Conservation (phyloP, 1,284 basidiomycete genomes). For the Fomitopsis pinicola region DNA sequence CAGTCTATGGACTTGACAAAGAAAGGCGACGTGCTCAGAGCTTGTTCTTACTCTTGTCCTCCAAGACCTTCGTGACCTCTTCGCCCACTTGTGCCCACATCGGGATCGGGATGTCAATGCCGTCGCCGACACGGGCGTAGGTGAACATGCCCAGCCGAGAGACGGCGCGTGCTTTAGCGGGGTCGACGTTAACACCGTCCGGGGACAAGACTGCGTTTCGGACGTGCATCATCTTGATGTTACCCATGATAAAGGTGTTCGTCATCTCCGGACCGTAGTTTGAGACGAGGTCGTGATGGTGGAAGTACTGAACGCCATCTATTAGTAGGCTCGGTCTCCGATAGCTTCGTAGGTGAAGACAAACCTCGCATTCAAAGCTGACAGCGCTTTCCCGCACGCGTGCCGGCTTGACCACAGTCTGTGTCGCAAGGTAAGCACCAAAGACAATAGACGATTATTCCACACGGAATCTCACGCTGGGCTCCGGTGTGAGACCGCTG, state of each 20-base stretch:
- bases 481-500: constrained; percentile 58
- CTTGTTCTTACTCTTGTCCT: constrained; percentile 9
- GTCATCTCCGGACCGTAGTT: constrained; percentile 23
- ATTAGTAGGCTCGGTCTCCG: not conserved
- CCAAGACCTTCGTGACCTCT: constrained; percentile 3
- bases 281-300: constrained; percentile 46
- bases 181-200: constrained; percentile 52
- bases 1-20: not conserved
- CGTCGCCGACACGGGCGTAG: constrained; percentile 52
- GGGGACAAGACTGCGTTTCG: constrained; percentile 45
- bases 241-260: constrained; percentile 59
- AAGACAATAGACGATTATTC: constrained; percentile 21
- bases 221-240: constrained; percentile 62
- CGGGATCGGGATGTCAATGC: constrained; percentile 53
- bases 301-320: constrained; percentile 39
- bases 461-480: constrained; percentile 59
- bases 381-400: constrained; percentile 71
- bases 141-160: constrained; percentile 60
- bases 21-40: not conserved
- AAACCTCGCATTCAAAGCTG: constrained; percentile 68
- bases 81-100: constrained; percentile 51
- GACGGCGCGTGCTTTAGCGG: constrained; percentile 55
- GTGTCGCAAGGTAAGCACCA: not conserved
- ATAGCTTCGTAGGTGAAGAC: constrained; percentile 8
- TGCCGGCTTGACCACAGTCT: constrained; percentile 49